A percentile compares a stretch with the other conserved stretches of the same genome.
phyloP scores from a whole-genome alignment of 1,284 basidiomycete genomes.

The Trametes pubescens region DNA sequence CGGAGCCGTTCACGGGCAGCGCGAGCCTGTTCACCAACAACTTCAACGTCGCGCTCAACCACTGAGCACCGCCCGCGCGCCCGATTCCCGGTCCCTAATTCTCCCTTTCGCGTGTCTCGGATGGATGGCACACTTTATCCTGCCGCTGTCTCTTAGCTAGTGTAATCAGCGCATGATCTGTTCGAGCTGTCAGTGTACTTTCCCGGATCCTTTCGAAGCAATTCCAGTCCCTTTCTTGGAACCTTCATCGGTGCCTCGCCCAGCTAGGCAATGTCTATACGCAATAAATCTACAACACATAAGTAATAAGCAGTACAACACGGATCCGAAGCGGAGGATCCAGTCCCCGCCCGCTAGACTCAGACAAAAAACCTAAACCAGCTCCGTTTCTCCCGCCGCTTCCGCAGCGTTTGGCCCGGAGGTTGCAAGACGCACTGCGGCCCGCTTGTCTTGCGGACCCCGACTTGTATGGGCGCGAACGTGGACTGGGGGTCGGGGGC shows the following conservation, averaged over 20 bases:
- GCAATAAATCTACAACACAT: neutral
- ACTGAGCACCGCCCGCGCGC: neutral
- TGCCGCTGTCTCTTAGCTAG: neutral
- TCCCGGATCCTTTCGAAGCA: neutral
- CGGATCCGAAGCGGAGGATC: neutral
- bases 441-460: conserved; percentile 12
- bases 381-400: conserved; percentile 9
- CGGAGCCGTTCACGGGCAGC: conserved; percentile 75
- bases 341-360: neutral
- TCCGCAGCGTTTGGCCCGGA: neutral
- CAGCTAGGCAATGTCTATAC: neutral
- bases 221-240: neutral
- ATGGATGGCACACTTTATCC: neutral
- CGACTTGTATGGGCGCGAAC: conserved; percentile 3
- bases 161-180: neutral
- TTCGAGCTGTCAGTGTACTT: neutral
- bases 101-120: neutral
- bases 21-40: conserved; percentile 38
- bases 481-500: conserved; percentile 1
- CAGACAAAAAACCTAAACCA: conserved; percentile 7
- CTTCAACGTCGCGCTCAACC: conserved; percentile 38
- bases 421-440: conserved; percentile 13
- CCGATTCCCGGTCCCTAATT: neutral
- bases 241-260: neutral
- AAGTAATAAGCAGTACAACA: neutral